These are phyloP conservation scores for Cryptosporidium tyzzeri DNA, from an alignment of 169 alveolate genomes.

Conservation along the genomic window DNA sequence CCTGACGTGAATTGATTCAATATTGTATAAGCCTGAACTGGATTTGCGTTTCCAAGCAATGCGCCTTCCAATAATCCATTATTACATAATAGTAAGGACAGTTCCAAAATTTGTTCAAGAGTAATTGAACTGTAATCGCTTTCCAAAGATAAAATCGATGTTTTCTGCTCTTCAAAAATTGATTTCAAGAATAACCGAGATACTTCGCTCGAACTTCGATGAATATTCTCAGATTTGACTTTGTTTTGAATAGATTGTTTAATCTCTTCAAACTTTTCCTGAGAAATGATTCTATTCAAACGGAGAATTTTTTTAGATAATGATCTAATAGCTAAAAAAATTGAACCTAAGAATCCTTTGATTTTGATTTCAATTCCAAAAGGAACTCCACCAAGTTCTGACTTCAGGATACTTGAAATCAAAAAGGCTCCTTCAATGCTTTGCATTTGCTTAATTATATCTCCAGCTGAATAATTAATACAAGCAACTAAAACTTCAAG, in stretches of 20 bases:
- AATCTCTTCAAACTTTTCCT: not conserved
- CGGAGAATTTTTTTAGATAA: not conserved
- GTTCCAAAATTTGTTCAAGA: slow-evolving; percentile 21
- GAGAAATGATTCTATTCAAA: not conserved
- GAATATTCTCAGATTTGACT: not conserved
- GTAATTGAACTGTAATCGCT: slow-evolving; percentile 5
- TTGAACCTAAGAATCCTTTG: slow-evolving; percentile 33
- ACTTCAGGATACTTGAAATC: slow-evolving; percentile 5
- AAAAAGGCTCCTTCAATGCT: slow-evolving; percentile 8
- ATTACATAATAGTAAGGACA: not conserved
- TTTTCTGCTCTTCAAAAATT: slow-evolving; percentile 10
- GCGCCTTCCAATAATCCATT: slow-evolving; percentile 44
- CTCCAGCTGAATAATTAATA: not conserved
- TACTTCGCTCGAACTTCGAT: slow-evolving; percentile 1
- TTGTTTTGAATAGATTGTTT: not conserved
- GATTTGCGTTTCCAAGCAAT: slow-evolving; percentile 25
- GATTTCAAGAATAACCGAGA: not conserved
- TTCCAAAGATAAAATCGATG: not conserved
- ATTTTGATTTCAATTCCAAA: slow-evolving; percentile 32
- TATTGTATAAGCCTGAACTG: slow-evolving; percentile 21
- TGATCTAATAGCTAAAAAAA: slow-evolving; percentile 3
- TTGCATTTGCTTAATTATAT: slow-evolving; percentile 6
- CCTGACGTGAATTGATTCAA: not conserved
- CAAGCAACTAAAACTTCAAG: slow-evolving; percentile 30
- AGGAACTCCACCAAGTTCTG: slow-evolving; percentile 41